Conservation (phyloP, 164 flowering plant genomes). For the Taxillus chinensis region DNA sequence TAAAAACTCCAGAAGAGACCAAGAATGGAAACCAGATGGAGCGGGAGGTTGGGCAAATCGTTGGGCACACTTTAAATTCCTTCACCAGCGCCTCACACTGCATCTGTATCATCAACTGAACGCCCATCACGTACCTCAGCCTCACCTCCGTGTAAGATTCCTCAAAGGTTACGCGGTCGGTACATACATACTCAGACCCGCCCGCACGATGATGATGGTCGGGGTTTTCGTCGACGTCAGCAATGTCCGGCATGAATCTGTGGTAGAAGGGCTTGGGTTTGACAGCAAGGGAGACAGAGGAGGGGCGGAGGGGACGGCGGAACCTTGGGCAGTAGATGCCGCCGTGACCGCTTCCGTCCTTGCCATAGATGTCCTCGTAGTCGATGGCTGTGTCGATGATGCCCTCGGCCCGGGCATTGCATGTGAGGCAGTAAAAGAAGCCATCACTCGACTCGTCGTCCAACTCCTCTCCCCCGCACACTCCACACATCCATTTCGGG, state of each 20-base stretch:
- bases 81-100: conserved; percentile 74
- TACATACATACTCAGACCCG: too few species aligned
- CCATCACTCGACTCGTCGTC: conserved; percentile 38
- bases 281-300: too few species aligned
- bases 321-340: conserved; percentile 29
- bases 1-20: conserved; percentile 39
- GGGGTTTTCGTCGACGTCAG: too few species aligned
- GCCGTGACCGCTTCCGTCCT: conserved; percentile 9
- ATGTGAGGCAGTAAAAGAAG: conserved; percentile 45
- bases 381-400: conserved; percentile 43
- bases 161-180: too few species aligned
- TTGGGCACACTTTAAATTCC: conserved; percentile 42
- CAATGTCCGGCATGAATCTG: too few species aligned
- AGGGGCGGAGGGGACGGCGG: neutral
- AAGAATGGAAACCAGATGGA: conserved; percentile 59
- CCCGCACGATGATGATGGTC: too few species aligned
- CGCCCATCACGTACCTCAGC: conserved; percentile 56
- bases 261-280: conserved; percentile 24
- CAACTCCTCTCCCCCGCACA: conserved; percentile 39
- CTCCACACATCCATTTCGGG: conserved; percentile 18
- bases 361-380: conserved; percentile 34
- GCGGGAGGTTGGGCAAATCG: conserved; percentile 50
- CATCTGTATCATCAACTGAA: conserved; percentile 61
- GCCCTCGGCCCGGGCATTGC: conserved; percentile 53
- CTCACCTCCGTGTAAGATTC: conserved; percentile 37